Evolutionary conservation across 306 rosid genomes (phyloP).

Genomic region (Cyclanthera cordifolia): DNA sequence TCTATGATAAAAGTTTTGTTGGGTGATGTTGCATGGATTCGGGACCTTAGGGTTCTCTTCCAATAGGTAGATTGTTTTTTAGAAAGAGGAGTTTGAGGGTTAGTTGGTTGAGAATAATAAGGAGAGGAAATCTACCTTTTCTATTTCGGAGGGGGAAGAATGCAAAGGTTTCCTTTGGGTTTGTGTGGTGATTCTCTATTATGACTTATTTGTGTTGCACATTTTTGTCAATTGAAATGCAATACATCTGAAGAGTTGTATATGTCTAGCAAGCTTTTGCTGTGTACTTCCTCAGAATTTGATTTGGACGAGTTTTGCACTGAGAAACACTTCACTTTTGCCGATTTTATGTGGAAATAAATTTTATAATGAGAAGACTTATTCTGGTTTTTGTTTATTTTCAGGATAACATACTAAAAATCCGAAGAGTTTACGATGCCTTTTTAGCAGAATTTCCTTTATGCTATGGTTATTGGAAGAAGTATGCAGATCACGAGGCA

Average conservation of each 20-base stretch:
- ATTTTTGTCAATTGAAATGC: background rate
- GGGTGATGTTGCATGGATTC: too few species aligned
- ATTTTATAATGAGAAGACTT: background rate
- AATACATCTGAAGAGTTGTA: background rate
- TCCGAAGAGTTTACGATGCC: conserved; percentile 82
- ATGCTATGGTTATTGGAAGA: conserved; percentile 99
- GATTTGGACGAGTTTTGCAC: background rate
- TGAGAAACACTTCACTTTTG: background rate
- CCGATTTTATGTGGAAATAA: background rate
- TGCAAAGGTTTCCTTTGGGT: background rate
- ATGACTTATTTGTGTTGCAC: background rate
- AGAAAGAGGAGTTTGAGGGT: too few species aligned
- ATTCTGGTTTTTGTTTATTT: conserved; percentile 11
- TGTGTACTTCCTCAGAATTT: background rate
- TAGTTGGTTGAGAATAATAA: too few species aligned
- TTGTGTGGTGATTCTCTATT: background rate
- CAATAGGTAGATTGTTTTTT: too few species aligned
- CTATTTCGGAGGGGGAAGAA: too few species aligned
- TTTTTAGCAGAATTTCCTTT: conserved; percentile 89
- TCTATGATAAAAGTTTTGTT: too few species aligned
- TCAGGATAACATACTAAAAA: conserved; percentile 75
- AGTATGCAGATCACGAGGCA: conserved; percentile 97
- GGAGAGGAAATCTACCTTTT: too few species aligned
- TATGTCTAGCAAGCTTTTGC: background rate
- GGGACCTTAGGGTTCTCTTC: too few species aligned